phyloP scores from a whole-genome alignment of 352 stramenopile species.

The Pythium plurisporium region DNA sequence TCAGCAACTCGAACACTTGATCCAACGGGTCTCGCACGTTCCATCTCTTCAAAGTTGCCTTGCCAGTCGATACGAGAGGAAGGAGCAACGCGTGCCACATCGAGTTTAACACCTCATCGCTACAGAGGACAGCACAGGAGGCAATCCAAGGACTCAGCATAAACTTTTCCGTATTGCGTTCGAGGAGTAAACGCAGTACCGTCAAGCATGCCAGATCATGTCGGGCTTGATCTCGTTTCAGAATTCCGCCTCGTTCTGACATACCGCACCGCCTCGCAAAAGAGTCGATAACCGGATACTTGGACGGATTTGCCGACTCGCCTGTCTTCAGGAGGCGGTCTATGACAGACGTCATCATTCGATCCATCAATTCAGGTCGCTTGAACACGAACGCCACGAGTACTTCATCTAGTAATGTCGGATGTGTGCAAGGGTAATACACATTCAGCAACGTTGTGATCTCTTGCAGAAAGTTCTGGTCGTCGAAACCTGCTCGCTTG shows the following conservation, averaged over 20 bases:
- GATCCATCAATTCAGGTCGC: slow-evolving; percentile 64
- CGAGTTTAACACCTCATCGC: slow-evolving; percentile 36
- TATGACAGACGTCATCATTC: slow-evolving; percentile 60
- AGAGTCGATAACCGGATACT: slow-evolving; percentile 66
- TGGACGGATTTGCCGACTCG: slow-evolving; percentile 49
- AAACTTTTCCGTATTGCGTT: slow-evolving; percentile 72
- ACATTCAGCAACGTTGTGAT: slow-evolving; percentile 63
- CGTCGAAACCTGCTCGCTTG: slow-evolving; percentile 52
- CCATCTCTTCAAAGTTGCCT: slow-evolving; percentile 2
- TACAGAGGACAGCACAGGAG: slow-evolving; percentile 53
- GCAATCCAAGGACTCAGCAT: slow-evolving; percentile 73
- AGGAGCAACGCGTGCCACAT: slow-evolving; percentile 49
- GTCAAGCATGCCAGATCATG: slow-evolving; percentile 66
- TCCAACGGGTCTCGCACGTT: slow-evolving; percentile 14
- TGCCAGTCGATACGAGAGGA: slow-evolving; percentile 3
- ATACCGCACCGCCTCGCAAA: slow-evolving; percentile 29
- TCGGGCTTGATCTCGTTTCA: slow-evolving; percentile 16
- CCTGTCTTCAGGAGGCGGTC: slow-evolving; percentile 64
- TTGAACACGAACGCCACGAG: slow-evolving; percentile 73
- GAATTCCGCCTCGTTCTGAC: slow-evolving; percentile 9
- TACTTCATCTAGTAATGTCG: slow-evolving; percentile 80
- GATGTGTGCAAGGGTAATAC: slow-evolving; percentile 80
- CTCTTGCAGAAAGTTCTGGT: slow-evolving; percentile 59
- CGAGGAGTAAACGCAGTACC: slow-evolving; percentile 68
- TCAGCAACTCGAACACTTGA: slow-evolving; percentile 22